These are phyloP conservation scores for Parathielavia appendiculata DNA, from an alignment of 495 filamentous ascomycete genomes.

Conservation along the genomic window DNA sequence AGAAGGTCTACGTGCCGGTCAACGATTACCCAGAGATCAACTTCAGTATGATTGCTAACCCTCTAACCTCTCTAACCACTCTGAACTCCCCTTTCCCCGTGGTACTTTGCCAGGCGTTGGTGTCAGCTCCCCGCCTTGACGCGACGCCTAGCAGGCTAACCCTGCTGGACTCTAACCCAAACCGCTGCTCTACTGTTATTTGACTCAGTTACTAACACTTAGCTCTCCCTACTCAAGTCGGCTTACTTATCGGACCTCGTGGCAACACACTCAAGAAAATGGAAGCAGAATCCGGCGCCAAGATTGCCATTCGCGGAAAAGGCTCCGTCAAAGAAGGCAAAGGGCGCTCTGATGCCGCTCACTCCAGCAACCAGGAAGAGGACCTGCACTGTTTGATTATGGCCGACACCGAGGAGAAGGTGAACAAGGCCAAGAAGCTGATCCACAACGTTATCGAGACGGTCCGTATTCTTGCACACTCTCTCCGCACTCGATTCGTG, in stretches of 20 bases:
- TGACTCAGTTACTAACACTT: conserved; percentile 76
- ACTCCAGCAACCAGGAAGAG: conserved; percentile 99
- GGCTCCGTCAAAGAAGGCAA: conserved; percentile 99
- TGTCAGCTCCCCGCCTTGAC: conserved; percentile 26
- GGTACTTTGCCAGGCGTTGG: conserved; percentile 34
- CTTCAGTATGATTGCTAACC: conserved; percentile 99
- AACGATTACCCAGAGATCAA: conserved; percentile 99
- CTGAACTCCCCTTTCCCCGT: conserved; percentile 39
- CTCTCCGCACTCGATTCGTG: not conserved
- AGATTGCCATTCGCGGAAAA: conserved; percentile 98
- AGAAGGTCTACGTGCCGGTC: conserved; percentile 99
- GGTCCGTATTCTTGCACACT: conserved; percentile 52
- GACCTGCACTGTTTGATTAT: conserved; percentile 98
- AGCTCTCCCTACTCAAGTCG: conserved; percentile 89
- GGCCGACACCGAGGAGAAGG: conserved; percentile 97
- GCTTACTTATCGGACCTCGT: conserved; percentile 99
- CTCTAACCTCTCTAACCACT: conserved; percentile 75
- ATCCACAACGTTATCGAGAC: conserved; percentile 98
- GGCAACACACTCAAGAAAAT: conserved; percentile 99
- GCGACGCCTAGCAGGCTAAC: conserved; percentile 29
- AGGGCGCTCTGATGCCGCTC: conserved; percentile 94
- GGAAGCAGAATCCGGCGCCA: conserved; percentile 93
- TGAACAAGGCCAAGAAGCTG: conserved; percentile 94
- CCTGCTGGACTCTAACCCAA: conserved; percentile 38
- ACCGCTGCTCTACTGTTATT: conserved; percentile 33